Evolutionary conservation across 1,139 yeast genomes (phyloP), one percentile per base, ranked within the genome.

Genomic region (Scheffersomyces segobiensis): DNA sequence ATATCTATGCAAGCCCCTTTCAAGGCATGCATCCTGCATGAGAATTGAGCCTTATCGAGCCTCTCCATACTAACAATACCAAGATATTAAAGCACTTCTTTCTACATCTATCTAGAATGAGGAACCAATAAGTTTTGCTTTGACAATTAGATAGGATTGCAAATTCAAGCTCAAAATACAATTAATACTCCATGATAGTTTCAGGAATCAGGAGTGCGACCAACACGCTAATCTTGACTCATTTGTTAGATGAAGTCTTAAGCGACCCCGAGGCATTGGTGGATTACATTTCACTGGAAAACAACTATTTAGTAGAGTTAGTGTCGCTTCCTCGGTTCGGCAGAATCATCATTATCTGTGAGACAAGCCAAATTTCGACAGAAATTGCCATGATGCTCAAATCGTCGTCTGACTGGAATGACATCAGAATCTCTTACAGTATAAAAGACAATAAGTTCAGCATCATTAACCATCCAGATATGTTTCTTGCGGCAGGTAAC

Each of bases 141-240:
- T 12, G 17, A 32, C 42, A 32, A 32, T 32, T 32, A 32, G 42
- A 32, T 14, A 32, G 42, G 5, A 32, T 32, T 14, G 39, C 12
- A 7, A 12, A 10, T 32, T 10, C 5, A 24, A 24, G 32, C 32
- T 7, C 42, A 32, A 12, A 14, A 10, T 32, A 32, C 42, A 12
- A 32, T 32, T 7, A 32, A 32, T 14, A 32, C 17, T 10, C 42
- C 17, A 54, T 50, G 42, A 19, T 21, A 42, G 22, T 14, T 3
- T 53, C 49, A 14, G 26, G 52, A 42, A 50, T 49, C 21, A 22
- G 24, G 17, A 49, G 49, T 46, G 78, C 81, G 5, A 77, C 83
- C 18, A 80, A 80, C 60, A 76, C 83, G 2, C 68, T 80, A 49
- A 79, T 80, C 18, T 56, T 80, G 24, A 79, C 83, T n/a, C 66